These are phyloP conservation scores for Madurella fahalii DNA, from an alignment of 2,329 filamentous ascomycete species.

Conservation along the genomic window DNA sequence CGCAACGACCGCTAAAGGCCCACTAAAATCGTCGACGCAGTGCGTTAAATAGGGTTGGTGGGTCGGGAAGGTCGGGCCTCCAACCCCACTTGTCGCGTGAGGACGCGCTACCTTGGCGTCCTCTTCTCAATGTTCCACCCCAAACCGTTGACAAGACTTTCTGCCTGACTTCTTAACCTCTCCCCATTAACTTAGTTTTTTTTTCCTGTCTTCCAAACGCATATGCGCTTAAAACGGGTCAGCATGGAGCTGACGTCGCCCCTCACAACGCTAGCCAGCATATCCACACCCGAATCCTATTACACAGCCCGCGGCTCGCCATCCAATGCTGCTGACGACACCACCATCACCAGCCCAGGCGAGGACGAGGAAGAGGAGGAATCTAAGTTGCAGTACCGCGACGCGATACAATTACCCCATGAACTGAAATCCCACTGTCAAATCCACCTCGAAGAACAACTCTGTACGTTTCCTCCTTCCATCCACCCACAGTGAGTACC, in stretches of 20 bases:
- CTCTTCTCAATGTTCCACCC: background rate
- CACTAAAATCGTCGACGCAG: too few relatives aligned
- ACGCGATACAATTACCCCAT: slow-evolving; percentile 53
- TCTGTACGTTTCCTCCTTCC: slow-evolving; percentile 35
- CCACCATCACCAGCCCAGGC: slow-evolving; percentile 19
- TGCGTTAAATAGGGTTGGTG: background rate
- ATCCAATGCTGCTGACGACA: slow-evolving; percentile 14
- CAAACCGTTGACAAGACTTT: background rate
- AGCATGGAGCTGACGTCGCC: slow-evolving; percentile 21
- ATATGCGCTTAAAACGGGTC: background rate
- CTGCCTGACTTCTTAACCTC: background rate
- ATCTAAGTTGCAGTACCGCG: slow-evolving; percentile 41
- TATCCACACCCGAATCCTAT: slow-evolving; percentile 23
- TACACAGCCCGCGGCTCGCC: slow-evolving; percentile 20
- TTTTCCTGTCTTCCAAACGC: background rate
- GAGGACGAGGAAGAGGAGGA: background rate
- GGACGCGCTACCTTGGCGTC: slow-evolving; percentile 10
- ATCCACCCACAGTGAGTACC: background rate
- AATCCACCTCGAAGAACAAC: slow-evolving; percentile 71
- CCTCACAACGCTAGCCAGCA: slow-evolving; percentile 17
- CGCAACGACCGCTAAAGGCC: too few relatives aligned
- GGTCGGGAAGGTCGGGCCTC: background rate
- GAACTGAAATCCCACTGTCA: slow-evolving; percentile 63
- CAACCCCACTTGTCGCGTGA: slow-evolving; percentile 16
- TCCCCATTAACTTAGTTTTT: background rate